A percentile compares a stretch with the other conserved stretches of the same genome.
phyloP scores from a whole-genome alignment of 2,329 filamentous ascomycete species.

The Penicillium concentricum region DNA sequence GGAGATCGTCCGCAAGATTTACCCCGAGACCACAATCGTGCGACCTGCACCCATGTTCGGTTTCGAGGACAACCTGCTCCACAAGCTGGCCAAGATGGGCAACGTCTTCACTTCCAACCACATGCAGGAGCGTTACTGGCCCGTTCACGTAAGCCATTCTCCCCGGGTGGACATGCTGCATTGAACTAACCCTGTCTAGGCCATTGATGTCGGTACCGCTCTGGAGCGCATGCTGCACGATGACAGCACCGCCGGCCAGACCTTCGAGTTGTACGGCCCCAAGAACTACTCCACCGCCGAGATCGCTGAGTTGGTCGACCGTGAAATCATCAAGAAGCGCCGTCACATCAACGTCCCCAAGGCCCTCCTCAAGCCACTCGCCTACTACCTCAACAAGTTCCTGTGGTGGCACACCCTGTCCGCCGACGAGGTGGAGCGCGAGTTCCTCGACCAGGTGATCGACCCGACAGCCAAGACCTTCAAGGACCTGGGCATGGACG shows the following conservation, averaged over 20 bases:
- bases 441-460: conserved; percentile 90
- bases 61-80: conserved; percentile 87
- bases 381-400: conserved; percentile 71
- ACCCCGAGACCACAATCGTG: conserved; percentile 95
- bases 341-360: conserved; percentile 91
- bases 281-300: conserved; percentile 87
- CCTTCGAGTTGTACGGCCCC: conserved; percentile 90
- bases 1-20: conserved; percentile 79
- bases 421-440: conserved; percentile 81
- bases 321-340: conserved; percentile 86
- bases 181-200: conserved; percentile 49
- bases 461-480: conserved; percentile 93
- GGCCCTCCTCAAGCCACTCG: conserved; percentile 70
- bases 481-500: conserved; percentile 82
- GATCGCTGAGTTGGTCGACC: conserved; percentile 83
- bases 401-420: conserved; percentile 89
- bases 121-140: conserved; percentile 87
- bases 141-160: conserved; percentile 70
- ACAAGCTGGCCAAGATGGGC: conserved; percentile 74
- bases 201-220: conserved; percentile 83
- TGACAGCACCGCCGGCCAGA: conserved; percentile 85
- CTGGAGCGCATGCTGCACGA: conserved; percentile 89
- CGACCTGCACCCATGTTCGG: conserved; percentile 91
- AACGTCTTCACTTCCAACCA: conserved; percentile 89
- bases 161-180: neutral